Base-by-base conservation (phyloP, 2,329 filamentous ascomycete genomes). In the Apiospora hydei region DNA sequence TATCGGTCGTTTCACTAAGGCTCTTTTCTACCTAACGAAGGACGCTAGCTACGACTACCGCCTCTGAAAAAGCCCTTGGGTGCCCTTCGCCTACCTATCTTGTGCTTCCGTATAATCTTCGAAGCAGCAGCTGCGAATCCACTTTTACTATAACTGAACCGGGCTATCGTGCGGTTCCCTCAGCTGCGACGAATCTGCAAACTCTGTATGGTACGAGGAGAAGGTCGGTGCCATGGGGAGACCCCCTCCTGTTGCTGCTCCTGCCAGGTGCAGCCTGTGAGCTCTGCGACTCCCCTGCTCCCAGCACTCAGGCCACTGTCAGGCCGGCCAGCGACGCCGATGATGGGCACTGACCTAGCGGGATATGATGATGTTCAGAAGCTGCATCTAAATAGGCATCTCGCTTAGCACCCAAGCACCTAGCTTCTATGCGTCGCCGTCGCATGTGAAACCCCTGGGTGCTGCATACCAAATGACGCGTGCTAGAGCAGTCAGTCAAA, bases 311-410 rank as follows among this genome's bases (percentile, higher is more conserved):
- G 46, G 46, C 46, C 46, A 49, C 8, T 49, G 21, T 49, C 21
- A 53, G 49, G 26, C 26, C 26, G 53, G 30, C 11, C 30, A 61
- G 4, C 18, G 18, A 38, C 18, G 4, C 16, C 38, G 46, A 10
- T n/a, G 46, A n/a, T 21, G 46, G 30, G 10, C 18, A 41, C 57
- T 64, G 57, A 64, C 34, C 57, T 64, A 4, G 18, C 34, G 21
- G 57, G 34, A 64, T 41, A 64, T 64, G 34, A 64, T n/a, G 57
- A 64, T 64, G 57, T 64, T 64, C 57, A 41, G 21, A 34, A n/a
- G 30, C 30, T 61, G 53, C 53, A 61, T 61, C 30, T 38, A 61
- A 11, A 18, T n/a, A 61, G 18, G 57, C 34, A 64, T 64, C 10
- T 64, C 57, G 57, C 57, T 64, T 64, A 64, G 34, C 18, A 41